phyloP scores from a whole-genome alignment of 148 eudicot genomes.

The Chenopodium berlandieri region DNA sequence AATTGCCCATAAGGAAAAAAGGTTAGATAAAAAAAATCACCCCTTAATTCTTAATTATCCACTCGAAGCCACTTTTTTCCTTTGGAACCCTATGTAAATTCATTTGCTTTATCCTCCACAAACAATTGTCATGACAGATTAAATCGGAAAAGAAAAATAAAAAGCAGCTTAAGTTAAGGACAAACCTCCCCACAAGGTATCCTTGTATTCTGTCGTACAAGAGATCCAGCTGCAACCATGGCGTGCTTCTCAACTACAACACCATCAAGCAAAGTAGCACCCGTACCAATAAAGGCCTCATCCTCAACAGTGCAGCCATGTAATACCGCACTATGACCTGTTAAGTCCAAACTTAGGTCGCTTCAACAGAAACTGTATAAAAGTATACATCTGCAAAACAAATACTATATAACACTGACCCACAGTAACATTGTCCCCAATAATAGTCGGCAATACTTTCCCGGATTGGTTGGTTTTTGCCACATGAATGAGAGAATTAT shows the following conservation, averaged over 20 bases:
- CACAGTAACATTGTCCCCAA: slow-evolving; percentile 91
- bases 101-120: not conserved
- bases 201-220: slow-evolving; percentile 63
- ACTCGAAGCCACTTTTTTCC: not conserved
- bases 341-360: slow-evolving; percentile 22
- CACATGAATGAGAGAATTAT: slow-evolving; percentile 92
- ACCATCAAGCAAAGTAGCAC: slow-evolving; percentile 81
- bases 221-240: slow-evolving; percentile 89
- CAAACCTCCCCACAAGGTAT: slow-evolving; percentile 53
- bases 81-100: not conserved
- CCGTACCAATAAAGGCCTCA: slow-evolving; percentile 84
- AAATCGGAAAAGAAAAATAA: not conserved
- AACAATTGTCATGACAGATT: not conserved
- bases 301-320: slow-evolving; percentile 84
- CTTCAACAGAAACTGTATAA: not conserved
- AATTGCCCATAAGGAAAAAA: too few relatives aligned
- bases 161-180: not conserved
- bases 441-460: slow-evolving; percentile 81
- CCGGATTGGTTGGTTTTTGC: slow-evolving; percentile 90
- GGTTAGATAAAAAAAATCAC: too few relatives aligned
- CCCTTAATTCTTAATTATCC: too few relatives aligned
- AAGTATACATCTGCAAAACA: not conserved
- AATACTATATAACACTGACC: slow-evolving; percentile 45
- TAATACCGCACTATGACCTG: slow-evolving; percentile 76
- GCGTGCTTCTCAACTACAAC: slow-evolving; percentile 66